Conservation (phyloP, 108 stramenopile genomes). For the Pseudonitzschia delicatissima region DNA sequence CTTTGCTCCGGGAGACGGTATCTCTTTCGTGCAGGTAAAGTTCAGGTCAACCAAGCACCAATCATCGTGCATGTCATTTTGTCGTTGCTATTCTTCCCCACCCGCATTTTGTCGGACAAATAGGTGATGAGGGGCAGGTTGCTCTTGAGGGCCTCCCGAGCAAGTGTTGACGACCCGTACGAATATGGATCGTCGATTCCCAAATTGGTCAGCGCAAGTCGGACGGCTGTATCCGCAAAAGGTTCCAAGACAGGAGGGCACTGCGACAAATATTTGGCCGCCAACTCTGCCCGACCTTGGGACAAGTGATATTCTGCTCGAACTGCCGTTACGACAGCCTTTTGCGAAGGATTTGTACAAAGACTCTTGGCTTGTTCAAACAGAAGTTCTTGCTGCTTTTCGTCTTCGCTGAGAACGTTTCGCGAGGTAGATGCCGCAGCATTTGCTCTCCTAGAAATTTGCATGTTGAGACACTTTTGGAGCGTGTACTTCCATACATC, state of each 20-base stretch:
- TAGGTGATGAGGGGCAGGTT: constrained; percentile 77
- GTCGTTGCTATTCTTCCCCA: constrained; percentile 64
- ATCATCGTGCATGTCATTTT: constrained; percentile 78
- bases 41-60: constrained; percentile 84
- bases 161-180: constrained; percentile 55
- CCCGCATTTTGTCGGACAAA: constrained; percentile 76
- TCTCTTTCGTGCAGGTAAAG: constrained; percentile 67
- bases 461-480: constrained; percentile 57
- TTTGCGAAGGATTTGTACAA: constrained; percentile 76
- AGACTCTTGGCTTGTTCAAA: constrained; percentile 81
- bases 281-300: constrained; percentile 70
- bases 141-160: constrained; percentile 59
- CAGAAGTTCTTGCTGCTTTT: constrained; percentile 68
- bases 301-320: constrained; percentile 80
- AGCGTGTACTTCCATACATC: constrained; percentile 86
- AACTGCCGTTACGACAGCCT: constrained; percentile 76
- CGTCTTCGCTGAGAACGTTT: constrained; percentile 47
- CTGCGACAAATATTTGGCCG: constrained; percentile 78
- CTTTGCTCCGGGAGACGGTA: constrained; percentile 25
- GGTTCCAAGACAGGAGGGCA: constrained; percentile 72
- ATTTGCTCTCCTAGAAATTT: neutral
- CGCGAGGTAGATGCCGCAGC: neutral
- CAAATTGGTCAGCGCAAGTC: constrained; percentile 70
- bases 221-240: constrained; percentile 76
- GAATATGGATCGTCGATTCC: constrained; percentile 55